Conservation (phyloP, 352 stramenopile species). For the Phytophthora uliginosa region DNA sequence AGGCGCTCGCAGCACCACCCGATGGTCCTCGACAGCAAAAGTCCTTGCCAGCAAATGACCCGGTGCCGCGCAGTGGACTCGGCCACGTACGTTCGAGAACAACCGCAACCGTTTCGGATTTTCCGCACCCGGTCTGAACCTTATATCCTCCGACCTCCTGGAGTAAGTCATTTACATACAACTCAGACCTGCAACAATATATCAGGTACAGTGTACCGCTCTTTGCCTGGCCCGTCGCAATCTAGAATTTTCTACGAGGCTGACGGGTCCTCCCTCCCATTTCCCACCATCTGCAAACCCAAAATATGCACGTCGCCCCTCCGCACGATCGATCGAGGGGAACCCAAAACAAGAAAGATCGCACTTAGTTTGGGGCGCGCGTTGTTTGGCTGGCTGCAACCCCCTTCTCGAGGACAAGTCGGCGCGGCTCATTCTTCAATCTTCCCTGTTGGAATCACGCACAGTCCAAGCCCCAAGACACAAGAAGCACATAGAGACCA, state of each 20-base stretch:
- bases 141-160: conserved; percentile 25
- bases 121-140: conserved; percentile 13
- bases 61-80: neutral
- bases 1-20: neutral
- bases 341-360: conserved; percentile 37
- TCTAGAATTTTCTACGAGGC: conserved; percentile 82
- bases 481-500: conserved; percentile 47
- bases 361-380: conserved; percentile 24
- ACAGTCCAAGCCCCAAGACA: conserved; percentile 14
- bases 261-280: conserved; percentile 24
- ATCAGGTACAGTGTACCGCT: conserved; percentile 16
- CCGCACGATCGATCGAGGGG: conserved; percentile 31
- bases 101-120: neutral
- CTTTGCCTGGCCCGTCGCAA: conserved; percentile 33
- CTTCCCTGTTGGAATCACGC: conserved; percentile 46
- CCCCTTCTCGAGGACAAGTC: neutral
- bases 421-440: conserved; percentile 68
- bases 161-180: neutral
- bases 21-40: neutral
- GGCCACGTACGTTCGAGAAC: conserved; percentile 24
- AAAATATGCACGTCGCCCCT: conserved; percentile 33
- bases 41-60: neutral
- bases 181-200: conserved; percentile 24
- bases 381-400: conserved; percentile 39
- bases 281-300: fast-evolving